Evolutionary conservation across 2,329 filamentous ascomycete genomes (phyloP).

Genomic region (Aspergillus sp.): DNA sequence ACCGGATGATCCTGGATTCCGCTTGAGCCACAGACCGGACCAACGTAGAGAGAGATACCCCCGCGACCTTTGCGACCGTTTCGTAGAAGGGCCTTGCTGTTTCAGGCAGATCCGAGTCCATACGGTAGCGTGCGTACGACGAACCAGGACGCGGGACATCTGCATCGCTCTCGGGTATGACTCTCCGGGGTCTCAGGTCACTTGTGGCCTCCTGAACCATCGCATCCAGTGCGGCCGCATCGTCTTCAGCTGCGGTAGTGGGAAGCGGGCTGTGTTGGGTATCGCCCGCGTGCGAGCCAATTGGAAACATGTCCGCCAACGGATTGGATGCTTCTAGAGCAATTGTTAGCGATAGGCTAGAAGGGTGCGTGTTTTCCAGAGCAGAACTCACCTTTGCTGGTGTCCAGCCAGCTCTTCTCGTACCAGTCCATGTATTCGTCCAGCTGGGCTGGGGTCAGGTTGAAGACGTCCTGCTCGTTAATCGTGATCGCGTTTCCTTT

Average conservation of each 20-base stretch:
- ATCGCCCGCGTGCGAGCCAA: constrained; percentile 20
- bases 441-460: constrained; percentile 61
- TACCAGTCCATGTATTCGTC: constrained; percentile 82
- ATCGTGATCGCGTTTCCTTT: constrained; percentile 54
- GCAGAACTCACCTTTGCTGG: constrained; percentile 23
- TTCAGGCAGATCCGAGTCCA: constrained; percentile 47
- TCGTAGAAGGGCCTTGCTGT: constrained; percentile 51
- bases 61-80: constrained; percentile 50
- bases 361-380: neutral
- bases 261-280: constrained; percentile 7
- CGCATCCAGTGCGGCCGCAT: constrained; percentile 31
- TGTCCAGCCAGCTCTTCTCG: constrained; percentile 59
- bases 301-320: constrained; percentile 46
- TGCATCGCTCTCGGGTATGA: constrained; percentile 36
- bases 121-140: constrained; percentile 50
- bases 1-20: constrained; percentile 47
- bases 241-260: constrained; percentile 12
- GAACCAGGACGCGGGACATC: constrained; percentile 49
- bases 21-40: constrained; percentile 50
- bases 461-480: constrained; percentile 61
- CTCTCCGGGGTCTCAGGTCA: constrained; percentile 37
- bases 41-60: constrained; percentile 51
- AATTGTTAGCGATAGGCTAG: neutral
- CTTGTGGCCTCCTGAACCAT: constrained; percentile 46
- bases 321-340: constrained; percentile 25